Evolutionary conservation across 2,329 filamentous ascomycete genomes (phyloP).

Genomic region (Aspergillus bombycis): DNA sequence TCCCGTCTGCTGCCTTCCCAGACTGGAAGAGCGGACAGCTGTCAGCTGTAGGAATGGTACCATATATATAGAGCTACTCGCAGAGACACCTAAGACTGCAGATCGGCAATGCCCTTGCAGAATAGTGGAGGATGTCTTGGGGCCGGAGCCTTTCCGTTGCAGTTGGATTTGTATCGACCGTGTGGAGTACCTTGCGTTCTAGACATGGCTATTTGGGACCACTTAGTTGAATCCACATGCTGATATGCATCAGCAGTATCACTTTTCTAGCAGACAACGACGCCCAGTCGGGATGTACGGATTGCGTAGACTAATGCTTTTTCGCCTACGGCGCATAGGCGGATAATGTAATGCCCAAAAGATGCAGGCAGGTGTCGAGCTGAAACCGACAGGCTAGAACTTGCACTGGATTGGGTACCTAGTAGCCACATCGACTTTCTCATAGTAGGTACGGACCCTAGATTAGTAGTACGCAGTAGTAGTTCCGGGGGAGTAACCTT

Average conservation of each 20-base stretch:
- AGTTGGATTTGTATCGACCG: slow-evolving; percentile 1
- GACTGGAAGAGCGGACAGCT: neutral
- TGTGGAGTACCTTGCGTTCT: neutral
- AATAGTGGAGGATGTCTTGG: neutral
- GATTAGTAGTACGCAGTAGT: too few relatives aligned
- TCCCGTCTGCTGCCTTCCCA: neutral
- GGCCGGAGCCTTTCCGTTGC: neutral
- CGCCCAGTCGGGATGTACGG: neutral
- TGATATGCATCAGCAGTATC: slow-evolving; percentile 13
- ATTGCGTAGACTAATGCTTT: neutral
- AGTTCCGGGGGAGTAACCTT: neutral
- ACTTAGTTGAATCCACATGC: slow-evolving; percentile 16
- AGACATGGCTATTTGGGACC: slow-evolving; percentile 7
- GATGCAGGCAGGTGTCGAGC: neutral
- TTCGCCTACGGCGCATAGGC: neutral
- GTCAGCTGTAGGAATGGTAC: slow-evolving; percentile 5
- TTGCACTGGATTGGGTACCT: neutral
- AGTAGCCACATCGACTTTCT: neutral
- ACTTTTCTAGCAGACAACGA: neutral
- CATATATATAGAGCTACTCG: neutral
- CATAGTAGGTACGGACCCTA: neutral
- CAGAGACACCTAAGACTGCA: neutral
- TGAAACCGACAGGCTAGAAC: slow-evolving; percentile 3
- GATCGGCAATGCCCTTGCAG: slow-evolving; percentile 6
- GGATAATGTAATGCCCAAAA: slow-evolving; percentile 4